Percentiles rank a stretch among this genome's conserved stretches.
phyloP scores from a whole-genome alignment of 2,329 filamentous ascomycete genomes.

The Seiridium unicorne region DNA sequence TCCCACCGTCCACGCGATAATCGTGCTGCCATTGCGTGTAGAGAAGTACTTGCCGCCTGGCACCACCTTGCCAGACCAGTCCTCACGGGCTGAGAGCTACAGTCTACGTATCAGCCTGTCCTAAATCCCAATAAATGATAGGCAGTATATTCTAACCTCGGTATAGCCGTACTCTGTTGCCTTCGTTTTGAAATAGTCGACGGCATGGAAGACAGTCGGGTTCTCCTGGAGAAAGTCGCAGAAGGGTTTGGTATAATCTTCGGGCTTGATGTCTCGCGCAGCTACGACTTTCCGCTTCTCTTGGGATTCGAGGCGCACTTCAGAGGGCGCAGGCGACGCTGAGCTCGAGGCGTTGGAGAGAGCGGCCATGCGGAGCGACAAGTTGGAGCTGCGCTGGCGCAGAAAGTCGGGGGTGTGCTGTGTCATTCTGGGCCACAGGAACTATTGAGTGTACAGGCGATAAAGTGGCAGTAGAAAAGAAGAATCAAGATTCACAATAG shows the following conservation, averaged over 20 bases:
- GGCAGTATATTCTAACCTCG: constrained; percentile 46
- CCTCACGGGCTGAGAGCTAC: constrained; percentile 73
- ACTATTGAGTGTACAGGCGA: neutral
- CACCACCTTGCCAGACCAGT: constrained; percentile 71
- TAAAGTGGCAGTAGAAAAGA: neutral
- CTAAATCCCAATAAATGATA: neutral
- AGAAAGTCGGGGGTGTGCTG: constrained; percentile 43
- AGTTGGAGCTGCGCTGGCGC: constrained; percentile 40
- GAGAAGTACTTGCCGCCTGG: constrained; percentile 86
- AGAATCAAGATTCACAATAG: neutral
- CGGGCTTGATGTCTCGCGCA: constrained; percentile 37
- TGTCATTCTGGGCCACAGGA: constrained; percentile 34
- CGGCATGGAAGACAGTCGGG: constrained; percentile 90
- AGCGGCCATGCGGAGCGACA: constrained; percentile 43
- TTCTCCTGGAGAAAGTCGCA: constrained; percentile 85
- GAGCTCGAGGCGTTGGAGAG: constrained; percentile 25
- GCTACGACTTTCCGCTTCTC: constrained; percentile 15
- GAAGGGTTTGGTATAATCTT: constrained; percentile 78
- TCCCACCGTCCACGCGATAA: constrained; percentile 85
- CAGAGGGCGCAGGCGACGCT: constrained; percentile 23
- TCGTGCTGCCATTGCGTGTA: constrained; percentile 78
- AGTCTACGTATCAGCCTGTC: neutral
- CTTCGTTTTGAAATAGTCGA: constrained; percentile 73
- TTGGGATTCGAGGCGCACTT: constrained; percentile 23
- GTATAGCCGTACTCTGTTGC: constrained; percentile 71